Percentiles rank a stretch among this genome's conserved stretches.
Evolutionary conservation across 345 rosid genomes (phyloP).

Genomic region (Rhodamnia rubescens): DNA sequence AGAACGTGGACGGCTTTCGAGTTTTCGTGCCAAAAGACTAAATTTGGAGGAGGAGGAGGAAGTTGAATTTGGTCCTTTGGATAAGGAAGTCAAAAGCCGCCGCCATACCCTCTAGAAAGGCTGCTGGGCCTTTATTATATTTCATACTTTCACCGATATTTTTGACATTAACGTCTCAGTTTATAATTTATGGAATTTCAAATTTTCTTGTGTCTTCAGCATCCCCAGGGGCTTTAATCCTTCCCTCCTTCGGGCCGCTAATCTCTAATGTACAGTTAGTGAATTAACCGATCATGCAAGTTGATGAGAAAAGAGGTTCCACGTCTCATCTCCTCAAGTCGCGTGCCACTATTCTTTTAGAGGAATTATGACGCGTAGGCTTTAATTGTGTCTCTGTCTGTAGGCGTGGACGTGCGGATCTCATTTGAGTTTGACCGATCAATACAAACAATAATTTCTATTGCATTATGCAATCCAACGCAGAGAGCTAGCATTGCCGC

Average conservation of each 20-base stretch:
- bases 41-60: background rate
- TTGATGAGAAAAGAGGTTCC: background rate
- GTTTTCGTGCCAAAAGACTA: background rate
- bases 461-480: background rate
- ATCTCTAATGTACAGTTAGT: background rate
- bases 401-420: background rate
- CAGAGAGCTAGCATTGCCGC: background rate
- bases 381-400: background rate
- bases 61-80: background rate
- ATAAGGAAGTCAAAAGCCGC: background rate
- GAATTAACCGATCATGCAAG: background rate
- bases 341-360: background rate
- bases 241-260: background rate
- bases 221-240: background rate
- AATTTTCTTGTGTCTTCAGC: background rate
- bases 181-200: background rate
- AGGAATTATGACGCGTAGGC: background rate
- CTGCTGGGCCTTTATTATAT: background rate
- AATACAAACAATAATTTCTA: background rate
- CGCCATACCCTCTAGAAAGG: background rate
- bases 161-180: background rate
- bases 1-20: background rate
- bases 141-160: background rate
- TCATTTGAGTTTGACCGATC: background rate
- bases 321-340: background rate